Conservation (phyloP, 768 basidiomycete species). For the Lactarius tabidus region DNA sequence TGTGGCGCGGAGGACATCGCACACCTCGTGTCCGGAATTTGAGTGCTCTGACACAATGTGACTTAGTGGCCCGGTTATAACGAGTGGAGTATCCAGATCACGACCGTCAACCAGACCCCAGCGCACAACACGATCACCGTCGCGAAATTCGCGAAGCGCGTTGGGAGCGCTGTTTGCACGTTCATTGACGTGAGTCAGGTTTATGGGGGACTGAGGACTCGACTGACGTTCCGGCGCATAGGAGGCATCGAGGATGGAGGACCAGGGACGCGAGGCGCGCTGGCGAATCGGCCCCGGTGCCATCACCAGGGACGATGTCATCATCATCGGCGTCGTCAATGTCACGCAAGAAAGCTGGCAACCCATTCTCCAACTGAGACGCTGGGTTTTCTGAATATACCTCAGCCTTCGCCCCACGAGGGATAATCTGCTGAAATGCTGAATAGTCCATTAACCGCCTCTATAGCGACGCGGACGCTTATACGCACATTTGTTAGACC, state of each 20-base stretch:
- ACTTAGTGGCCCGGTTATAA: conserved; percentile 7
- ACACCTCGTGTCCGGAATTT: too few species aligned
- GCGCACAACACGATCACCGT: background rate
- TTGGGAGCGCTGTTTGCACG: conserved; percentile 1
- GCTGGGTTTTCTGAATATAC: background rate
- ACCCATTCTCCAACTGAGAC: conserved; percentile 18
- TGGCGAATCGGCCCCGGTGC: conserved; percentile 4
- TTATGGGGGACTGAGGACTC: too few species aligned
- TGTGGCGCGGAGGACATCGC: too few species aligned
- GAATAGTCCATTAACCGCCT: background rate
- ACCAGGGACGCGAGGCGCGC: background rate
- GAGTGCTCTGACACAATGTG: background rate
- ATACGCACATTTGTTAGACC: background rate
- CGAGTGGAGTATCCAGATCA: conserved; percentile 8
- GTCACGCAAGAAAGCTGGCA: conserved; percentile 23
- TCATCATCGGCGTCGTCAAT: conserved; percentile 5
- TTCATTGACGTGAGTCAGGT: conserved; percentile 13
- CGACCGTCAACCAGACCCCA: conserved; percentile 9
- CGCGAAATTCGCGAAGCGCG: conserved; percentile 10
- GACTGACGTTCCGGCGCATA: too few species aligned
- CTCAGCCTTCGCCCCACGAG: background rate
- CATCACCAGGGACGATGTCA: conserved; percentile 3
- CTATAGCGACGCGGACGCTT: background rate
- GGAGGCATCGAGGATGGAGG: background rate
- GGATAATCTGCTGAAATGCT: background rate